A percentile compares a stretch with the other conserved stretches of the same genome.
Evolutionary conservation across 2,329 filamentous ascomycete species (phyloP).

Genomic region (Alternaria solani): DNA sequence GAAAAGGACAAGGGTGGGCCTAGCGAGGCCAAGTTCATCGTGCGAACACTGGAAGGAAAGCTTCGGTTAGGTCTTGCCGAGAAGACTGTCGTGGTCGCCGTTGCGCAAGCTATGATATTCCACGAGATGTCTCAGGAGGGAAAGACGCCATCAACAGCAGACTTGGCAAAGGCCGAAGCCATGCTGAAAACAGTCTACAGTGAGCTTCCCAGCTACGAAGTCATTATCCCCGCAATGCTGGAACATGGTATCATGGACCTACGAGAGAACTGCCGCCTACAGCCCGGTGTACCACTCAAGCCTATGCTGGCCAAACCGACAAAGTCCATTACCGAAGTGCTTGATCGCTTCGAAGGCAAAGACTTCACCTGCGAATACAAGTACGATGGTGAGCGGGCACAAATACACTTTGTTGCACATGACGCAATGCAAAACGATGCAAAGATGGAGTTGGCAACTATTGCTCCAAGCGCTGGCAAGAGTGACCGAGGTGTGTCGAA

Average conservation of each 20-base stretch:
- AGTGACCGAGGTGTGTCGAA: conserved; percentile 78
- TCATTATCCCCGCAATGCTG: conserved; percentile 89
- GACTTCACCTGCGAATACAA: conserved; percentile 99
- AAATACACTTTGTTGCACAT: conserved; percentile 95
- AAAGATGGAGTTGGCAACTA: conserved; percentile 69
- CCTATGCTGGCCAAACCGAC: conserved; percentile 99
- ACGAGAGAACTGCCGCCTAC: conserved; percentile 84
- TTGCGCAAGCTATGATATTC: conserved; percentile 86
- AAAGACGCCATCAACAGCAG: conserved; percentile 74
- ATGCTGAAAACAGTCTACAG: conserved; percentile 94
- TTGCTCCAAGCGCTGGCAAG: conserved; percentile 68
- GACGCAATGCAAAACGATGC: conserved; percentile 71
- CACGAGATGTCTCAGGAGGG: conserved; percentile 80
- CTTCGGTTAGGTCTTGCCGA: conserved; percentile 90
- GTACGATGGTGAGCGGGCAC: conserved; percentile 97
- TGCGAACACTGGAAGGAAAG: conserved; percentile 94
- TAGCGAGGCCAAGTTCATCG: conserved; percentile 92
- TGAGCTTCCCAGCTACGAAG: conserved; percentile 92
- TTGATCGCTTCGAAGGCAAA: conserved; percentile 94
- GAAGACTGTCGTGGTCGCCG: conserved; percentile 85
- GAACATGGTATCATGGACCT: conserved; percentile 85
- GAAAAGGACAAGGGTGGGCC: conserved; percentile 90
- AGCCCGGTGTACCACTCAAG: conserved; percentile 92
- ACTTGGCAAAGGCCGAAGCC: conserved; percentile 83
- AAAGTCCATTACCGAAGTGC: conserved; percentile 95